phyloP scores from a whole-genome alignment of 331 rosid genomes.

The Acacia pycnantha region DNA sequence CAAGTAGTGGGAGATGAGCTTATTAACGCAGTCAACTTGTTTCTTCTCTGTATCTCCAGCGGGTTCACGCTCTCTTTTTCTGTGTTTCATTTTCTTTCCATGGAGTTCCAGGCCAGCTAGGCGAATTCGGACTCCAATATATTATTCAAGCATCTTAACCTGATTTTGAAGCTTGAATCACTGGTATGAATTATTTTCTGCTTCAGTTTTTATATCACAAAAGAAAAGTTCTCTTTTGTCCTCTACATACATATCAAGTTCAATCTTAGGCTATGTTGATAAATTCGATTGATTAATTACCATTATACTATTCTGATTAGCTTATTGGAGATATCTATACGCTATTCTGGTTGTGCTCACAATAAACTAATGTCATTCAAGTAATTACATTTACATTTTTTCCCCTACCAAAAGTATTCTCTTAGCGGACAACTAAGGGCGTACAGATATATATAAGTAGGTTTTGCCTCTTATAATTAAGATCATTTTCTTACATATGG shows the following conservation, averaged over 20 bases:
- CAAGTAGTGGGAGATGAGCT: not conserved
- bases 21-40: not conserved
- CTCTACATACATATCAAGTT: no score
- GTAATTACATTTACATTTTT: no score
- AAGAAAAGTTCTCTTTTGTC: no score
- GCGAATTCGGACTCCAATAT: not conserved
- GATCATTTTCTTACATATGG: no score
- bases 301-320: not conserved
- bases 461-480: not conserved
- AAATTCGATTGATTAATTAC: no score
- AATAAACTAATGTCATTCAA: not conserved
- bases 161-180: not conserved
- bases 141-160: not conserved
- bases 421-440: not conserved
- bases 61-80: not conserved
- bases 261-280: not conserved
- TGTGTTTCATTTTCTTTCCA: not conserved
- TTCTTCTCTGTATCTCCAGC: not conserved
- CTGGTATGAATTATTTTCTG: not conserved
- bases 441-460: not conserved
- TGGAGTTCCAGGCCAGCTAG: not conserved
- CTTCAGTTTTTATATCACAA: not conserved
- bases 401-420: not conserved
- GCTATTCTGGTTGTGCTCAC: not conserved
- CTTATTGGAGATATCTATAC: not conserved